Conservation (phyloP, 192 early-diverging fungal genomes). For the Umbelopsis ramanniana region DNA sequence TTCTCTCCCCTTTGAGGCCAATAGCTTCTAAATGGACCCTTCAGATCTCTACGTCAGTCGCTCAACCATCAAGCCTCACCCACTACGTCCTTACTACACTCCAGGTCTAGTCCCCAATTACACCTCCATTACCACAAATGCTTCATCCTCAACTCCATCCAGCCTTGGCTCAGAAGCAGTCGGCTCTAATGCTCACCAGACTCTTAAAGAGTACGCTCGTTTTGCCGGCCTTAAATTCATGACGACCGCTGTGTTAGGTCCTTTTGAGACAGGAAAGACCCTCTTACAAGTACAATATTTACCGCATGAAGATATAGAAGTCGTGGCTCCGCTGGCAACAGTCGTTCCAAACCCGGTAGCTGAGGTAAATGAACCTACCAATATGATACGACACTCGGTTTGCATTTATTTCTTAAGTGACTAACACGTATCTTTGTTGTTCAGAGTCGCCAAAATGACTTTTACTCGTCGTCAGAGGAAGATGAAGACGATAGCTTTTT, state of each 20-base stretch:
- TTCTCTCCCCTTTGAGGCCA: not conserved
- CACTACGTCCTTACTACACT: constrained; percentile 38
- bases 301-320: constrained; percentile 52
- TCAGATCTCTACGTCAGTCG: not conserved
- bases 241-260: constrained; percentile 53
- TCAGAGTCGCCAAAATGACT: not conserved
- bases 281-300: constrained; percentile 70
- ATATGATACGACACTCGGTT: not conserved
- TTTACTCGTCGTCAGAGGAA: constrained; percentile 14
- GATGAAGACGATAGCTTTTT: constrained; percentile 33
- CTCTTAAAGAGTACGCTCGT: constrained; percentile 51
- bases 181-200: constrained; percentile 5
- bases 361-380: constrained; percentile 27
- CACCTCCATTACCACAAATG: constrained; percentile 37
- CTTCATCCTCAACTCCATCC: constrained; percentile 16
- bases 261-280: constrained; percentile 66
- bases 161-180: not conserved
- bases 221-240: constrained; percentile 63
- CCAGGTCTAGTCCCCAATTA: constrained; percentile 39
- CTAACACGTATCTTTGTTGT: not conserved
- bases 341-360: constrained; percentile 26
- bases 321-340: constrained; percentile 26
- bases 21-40: not conserved
- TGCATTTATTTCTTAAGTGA: no score
- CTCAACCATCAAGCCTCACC: constrained; percentile 13